Conservation (phyloP, 2,329 filamentous ascomycete genomes). For the Xenoacremonium recifei region DNA sequence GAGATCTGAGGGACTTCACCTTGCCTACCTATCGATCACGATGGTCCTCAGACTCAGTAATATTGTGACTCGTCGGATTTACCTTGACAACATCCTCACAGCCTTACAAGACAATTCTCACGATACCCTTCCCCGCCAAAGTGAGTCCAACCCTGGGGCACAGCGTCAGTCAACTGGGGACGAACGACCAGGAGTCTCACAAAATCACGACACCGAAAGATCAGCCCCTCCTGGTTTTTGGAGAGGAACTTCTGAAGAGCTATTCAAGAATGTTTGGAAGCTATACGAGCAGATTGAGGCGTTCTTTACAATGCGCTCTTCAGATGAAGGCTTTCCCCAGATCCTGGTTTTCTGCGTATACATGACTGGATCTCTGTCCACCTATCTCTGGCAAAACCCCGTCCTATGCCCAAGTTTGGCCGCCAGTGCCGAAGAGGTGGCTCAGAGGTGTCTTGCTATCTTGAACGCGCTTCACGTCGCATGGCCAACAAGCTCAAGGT, state of each 20-base stretch:
- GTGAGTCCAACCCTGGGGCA: slow-evolving; percentile 3
- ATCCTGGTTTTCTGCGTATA: slow-evolving; percentile 41
- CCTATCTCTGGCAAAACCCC: slow-evolving; percentile 29
- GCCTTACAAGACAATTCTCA: slow-evolving; percentile 5
- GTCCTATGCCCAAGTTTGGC: slow-evolving; percentile 25
- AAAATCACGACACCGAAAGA: slow-evolving; percentile 5
- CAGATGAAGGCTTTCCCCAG: slow-evolving; percentile 31
- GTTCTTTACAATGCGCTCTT: slow-evolving; percentile 26
- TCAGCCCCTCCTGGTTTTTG: slow-evolving; percentile 25
- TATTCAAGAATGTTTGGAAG: slow-evolving; percentile 34
- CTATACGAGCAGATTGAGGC: slow-evolving; percentile 37
- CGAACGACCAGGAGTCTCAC: no score
- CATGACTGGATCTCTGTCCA: slow-evolving; percentile 37
- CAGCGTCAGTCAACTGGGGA: no score
- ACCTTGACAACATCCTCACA: slow-evolving; percentile 29
- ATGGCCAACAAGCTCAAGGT: slow-evolving; percentile 23
- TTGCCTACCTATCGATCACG: slow-evolving; percentile 34
- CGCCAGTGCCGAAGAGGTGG: slow-evolving; percentile 24
- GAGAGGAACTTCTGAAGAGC: slow-evolving; percentile 25
- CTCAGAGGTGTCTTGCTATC: slow-evolving; percentile 21
- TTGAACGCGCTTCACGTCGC: slow-evolving; percentile 22
- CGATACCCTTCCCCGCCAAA: slow-evolving; percentile 6
- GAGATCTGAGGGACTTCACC: slow-evolving; percentile 31
- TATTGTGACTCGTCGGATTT: slow-evolving; percentile 34
- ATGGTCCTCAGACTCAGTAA: slow-evolving; percentile 36